Base-by-base conservation (phyloP, 768 basidiomycete species). In the Terana coerulea region DNA sequence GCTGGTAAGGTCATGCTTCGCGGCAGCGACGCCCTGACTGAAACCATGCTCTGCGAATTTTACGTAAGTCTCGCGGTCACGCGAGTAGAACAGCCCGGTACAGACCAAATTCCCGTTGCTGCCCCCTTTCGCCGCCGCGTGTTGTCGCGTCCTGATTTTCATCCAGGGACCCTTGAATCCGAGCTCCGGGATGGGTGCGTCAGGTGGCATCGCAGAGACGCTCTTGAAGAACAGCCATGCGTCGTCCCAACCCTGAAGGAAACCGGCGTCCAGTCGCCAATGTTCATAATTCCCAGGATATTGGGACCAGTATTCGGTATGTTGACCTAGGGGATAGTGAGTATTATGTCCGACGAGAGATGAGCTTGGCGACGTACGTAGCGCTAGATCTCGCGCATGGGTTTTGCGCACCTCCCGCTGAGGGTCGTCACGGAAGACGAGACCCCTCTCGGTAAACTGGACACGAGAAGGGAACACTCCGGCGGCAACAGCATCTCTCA, bases 241-340 rank as follows among this genome's bases (percentile, higher is more conserved):
- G 52, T 85, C 87, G 22, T 83, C 79, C 90, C 90, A 92, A 1
- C 89, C 90, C 46, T 73, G 68, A 1, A 71, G 30, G 58, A 83
- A 91, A 2, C 88, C 90, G 1, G 79, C 73, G 22, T 67, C 73
- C 59, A 91, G 91, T 4, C 85, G 75, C 67, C 76, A 77, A 53
- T 88, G 85, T 49, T 87, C 75, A 55, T 86, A 85, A 9, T 76
- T 64, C 0, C 83, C 81, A 1, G 75, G 72, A 52, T 78, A 71
- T 46, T 74, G 69, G 0, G 75, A 58, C 79, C 79, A 80, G 55
- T 76, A 79, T 1, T 44, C 54, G 0, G 51, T 59, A 54, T 80
- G 78, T 5, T 62, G 54, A 7, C 59, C 73, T 75, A n/a, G n/a
- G n/a, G n/a, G n/a, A n/a, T n/a, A n/a, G n/a, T n/a, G n/a, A n/a